Base-by-base conservation (phyloP, 2,329 filamentous ascomycete genomes). In the Alternaria sp. region DNA sequence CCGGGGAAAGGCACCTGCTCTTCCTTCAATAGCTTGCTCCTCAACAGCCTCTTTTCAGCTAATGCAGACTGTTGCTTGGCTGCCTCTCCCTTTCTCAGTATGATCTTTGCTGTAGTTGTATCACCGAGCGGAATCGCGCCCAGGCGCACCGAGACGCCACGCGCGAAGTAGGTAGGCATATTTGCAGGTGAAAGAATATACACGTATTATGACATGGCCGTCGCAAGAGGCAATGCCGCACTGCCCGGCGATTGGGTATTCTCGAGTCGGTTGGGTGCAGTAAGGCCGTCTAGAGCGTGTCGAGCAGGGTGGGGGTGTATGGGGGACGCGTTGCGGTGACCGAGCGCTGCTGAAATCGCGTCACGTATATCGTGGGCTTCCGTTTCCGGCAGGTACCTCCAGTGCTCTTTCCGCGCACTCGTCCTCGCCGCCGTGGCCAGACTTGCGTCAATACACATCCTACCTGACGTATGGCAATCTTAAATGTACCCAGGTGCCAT, bases 131-230 rank as follows among this genome's bases (percentile, higher is more conserved):
- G 59, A 36, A 68, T 59, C 8, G 69, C 61, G 21, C 68, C 71
- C 44, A 80, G 67, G 26, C 66, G 68, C 30, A 74, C 64, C 15
- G 71, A 64, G 17, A 78, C 59, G 55, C 73, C 71, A 15, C 69
- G 66, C 49, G 75, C 68, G 65, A 72, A 57, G 51, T 79, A 78
- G n/a, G 65, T 67, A 30, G 77, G 78, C 78, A 80, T 80, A 19
- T 45, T 54, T 17, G 30, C 9, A 25, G 32, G 11, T 54, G 13
- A 47, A 25, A 23, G 13, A 28, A 32, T 49, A 49, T 21, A 44
- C 51, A 28, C n/a, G 30, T 54, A 19, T 26, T 23, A 23, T 13
- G 23, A 54, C 50, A 49, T 43, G 23, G 19, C 15, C 36, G 49
- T 21, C 28, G 30, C 56, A 19, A 32, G n/a, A 12, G 40, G 47